Evolutionary conservation across 306 rosid species (phyloP).

Genomic region (Trifolium dubium): DNA sequence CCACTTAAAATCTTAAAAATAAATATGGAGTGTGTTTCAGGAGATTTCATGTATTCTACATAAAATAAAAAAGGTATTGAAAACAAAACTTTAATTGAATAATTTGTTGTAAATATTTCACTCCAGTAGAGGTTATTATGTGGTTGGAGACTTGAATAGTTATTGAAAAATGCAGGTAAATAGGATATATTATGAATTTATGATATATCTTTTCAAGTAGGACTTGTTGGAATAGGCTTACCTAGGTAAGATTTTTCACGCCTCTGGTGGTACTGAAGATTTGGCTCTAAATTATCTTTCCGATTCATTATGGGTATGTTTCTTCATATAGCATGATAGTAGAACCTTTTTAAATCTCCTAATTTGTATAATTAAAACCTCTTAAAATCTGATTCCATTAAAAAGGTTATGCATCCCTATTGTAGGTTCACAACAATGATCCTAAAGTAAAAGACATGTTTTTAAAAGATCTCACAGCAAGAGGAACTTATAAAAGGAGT

Average conservation of each 20-base stretch:
- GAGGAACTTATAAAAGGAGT: background rate
- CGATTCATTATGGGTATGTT: slow-evolving; percentile 87
- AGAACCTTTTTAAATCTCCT: background rate
- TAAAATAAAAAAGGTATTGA: too few species aligned
- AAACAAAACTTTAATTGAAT: too few species aligned
- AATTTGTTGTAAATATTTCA: too few species aligned
- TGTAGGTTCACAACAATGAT: slow-evolving; percentile 75
- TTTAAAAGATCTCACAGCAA: background rate
- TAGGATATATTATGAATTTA: background rate
- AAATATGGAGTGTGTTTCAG: too few species aligned
- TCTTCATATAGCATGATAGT: slow-evolving; percentile 69
- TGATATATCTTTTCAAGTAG: slow-evolving; percentile 20
- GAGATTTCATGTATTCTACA: too few species aligned
- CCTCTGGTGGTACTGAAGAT: slow-evolving; percentile 50
- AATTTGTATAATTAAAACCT: too few species aligned
- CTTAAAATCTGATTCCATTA: background rate
- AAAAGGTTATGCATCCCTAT: background rate
- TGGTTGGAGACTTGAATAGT: background rate
- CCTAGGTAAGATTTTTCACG: slow-evolving; percentile 89
- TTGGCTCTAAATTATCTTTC: slow-evolving; percentile 64
- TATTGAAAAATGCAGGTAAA: background rate
- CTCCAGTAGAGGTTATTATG: background rate
- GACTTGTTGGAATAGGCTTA: slow-evolving; percentile 90
- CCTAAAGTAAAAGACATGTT: slow-evolving; percentile 68
- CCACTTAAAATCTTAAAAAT: too few species aligned